phyloP scores from a whole-genome alignment of 768 basidiomycete species.

The Tubosaeta brunneosetosa region DNA sequence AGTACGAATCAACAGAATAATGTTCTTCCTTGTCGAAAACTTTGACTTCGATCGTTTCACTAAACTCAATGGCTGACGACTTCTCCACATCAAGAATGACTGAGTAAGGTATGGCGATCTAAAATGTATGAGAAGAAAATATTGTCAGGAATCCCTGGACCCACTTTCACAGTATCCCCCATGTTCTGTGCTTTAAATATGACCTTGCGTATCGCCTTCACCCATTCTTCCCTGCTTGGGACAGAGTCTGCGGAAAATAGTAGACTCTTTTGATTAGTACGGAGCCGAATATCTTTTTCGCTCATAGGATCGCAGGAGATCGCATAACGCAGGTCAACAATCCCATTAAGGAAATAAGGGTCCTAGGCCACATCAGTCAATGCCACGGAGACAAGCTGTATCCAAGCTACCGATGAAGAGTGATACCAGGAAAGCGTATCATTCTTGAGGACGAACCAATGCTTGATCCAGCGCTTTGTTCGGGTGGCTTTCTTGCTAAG shows the following conservation, averaged over 20 bases:
- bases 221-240: slow-evolving; percentile 89
- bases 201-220: slow-evolving; percentile 89
- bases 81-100: slow-evolving; percentile 85
- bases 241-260: slow-evolving; percentile 72
- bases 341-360: slow-evolving; percentile 96
- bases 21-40: slow-evolving; percentile 78
- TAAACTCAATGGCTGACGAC: slow-evolving; percentile 88
- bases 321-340: slow-evolving; percentile 91
- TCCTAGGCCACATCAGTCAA: slow-evolving; percentile 49
- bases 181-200: slow-evolving; percentile 96
- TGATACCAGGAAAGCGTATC: slow-evolving; percentile 97
- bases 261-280: slow-evolving; percentile 77
- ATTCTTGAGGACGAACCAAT: slow-evolving; percentile 96
- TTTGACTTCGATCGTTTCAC: slow-evolving; percentile 93
- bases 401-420: slow-evolving; percentile 69
- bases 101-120: slow-evolving; percentile 94
- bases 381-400: not conserved
- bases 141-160: slow-evolving; percentile 3
- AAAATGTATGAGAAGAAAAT: slow-evolving; percentile 5
- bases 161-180: slow-evolving; percentile 91
- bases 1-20: slow-evolving; percentile 80
- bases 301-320: slow-evolving; percentile 78
- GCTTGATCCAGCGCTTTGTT: slow-evolving; percentile 89
- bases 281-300: slow-evolving; percentile 76
- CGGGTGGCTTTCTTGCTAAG: slow-evolving; percentile 83